These are phyloP conservation scores for Carex pumila DNA, from an alignment of 176 grass and related monocot species.

Conservation along the genomic window DNA sequence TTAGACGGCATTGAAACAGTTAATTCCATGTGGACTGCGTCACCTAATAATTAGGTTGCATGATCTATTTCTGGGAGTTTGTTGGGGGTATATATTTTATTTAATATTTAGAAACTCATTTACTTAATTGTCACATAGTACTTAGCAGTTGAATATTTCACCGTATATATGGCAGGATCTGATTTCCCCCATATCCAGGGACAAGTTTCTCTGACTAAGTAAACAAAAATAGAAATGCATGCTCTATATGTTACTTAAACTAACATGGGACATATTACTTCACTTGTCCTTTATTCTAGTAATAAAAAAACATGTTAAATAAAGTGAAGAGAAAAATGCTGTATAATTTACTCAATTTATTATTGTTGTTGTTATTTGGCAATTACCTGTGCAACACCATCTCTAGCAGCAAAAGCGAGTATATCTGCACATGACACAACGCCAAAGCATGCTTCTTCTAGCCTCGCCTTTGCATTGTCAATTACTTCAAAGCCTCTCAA, in stretches of 20 bases:
- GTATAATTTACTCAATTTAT: not conserved
- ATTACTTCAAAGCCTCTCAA: conserved; percentile 72
- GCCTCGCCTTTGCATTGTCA: conserved; percentile 51
- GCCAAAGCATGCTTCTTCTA: conserved; percentile 61
- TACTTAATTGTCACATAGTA: not conserved
- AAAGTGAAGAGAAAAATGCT: not conserved
- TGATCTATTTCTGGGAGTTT: not conserved
- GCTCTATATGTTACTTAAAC: not conserved
- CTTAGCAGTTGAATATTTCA: not conserved
- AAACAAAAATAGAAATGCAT: no score
- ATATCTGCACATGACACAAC: conserved; percentile 84
- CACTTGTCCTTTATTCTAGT: not conserved
- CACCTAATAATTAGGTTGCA: not conserved
- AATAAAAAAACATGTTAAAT: not conserved
- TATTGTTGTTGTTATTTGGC: not conserved
- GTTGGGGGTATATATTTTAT: not conserved
- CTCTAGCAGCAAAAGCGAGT: conserved; percentile 86
- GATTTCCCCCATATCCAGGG: no score
- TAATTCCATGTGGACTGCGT: not conserved
- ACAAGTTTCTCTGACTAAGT: no score
- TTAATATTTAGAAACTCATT: not conserved
- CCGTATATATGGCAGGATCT: no score
- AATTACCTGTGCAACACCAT: conserved; percentile 57
- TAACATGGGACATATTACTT: not conserved
- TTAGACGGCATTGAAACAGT: not conserved